A percentile compares a stretch with the other conserved stretches of the same genome.
Conservation (phyloP, 139 green algal species). For the Nannochloris sp. region DNA sequence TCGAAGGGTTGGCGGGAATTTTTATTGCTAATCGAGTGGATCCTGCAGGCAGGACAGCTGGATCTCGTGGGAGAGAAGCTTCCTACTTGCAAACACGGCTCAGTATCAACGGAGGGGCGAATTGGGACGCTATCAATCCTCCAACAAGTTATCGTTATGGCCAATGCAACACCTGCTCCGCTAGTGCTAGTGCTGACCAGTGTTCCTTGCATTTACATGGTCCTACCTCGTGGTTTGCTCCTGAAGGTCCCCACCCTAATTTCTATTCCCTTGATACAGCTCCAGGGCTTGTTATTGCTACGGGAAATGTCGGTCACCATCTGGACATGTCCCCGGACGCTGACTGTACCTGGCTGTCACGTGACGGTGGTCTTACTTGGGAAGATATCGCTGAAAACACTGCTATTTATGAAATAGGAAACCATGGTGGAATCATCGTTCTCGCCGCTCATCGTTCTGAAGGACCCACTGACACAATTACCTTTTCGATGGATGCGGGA, state of each 20-base stretch:
- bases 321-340: constrained; percentile 38
- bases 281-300: constrained; percentile 82
- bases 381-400: constrained; percentile 65
- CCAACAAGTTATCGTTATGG: constrained; percentile 17
- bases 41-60: constrained; percentile 8
- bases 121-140: constrained; percentile 58
- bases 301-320: constrained; percentile 70
- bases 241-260: constrained; percentile 37
- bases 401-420: constrained; percentile 72
- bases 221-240: constrained; percentile 50
- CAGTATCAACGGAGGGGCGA: constrained; percentile 73
- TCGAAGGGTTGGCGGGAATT: constrained; percentile 74
- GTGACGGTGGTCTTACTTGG: constrained; percentile 85
- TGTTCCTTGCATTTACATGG: constrained; percentile 80
- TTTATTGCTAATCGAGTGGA: constrained; percentile 81
- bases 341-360: constrained; percentile 77
- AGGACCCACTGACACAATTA: constrained; percentile 40
- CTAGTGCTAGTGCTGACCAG: neutral
- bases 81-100: constrained; percentile 41
- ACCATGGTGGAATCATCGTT: constrained; percentile 84
- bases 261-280: constrained; percentile 80
- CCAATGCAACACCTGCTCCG: constrained; percentile 36
- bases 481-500: constrained; percentile 78
- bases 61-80: neutral
- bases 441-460: constrained; percentile 61